Base-by-base conservation (phyloP, 2,329 filamentous ascomycete genomes). In the Colletotrichum tropicale region DNA sequence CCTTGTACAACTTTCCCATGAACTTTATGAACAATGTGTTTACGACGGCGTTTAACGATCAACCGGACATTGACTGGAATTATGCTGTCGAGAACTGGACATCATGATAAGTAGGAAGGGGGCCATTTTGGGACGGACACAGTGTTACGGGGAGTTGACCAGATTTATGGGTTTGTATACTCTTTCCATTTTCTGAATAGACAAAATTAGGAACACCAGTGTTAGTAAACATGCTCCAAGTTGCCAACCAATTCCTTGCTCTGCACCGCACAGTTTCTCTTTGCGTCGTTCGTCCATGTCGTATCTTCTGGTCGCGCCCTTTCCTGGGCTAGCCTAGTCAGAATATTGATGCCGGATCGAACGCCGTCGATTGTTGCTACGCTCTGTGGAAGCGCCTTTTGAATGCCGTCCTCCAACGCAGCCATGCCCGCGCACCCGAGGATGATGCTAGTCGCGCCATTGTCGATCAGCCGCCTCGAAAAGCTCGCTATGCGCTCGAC, bases 381-480 rank as follows among this genome's bases (percentile, higher is more conserved):
- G 2, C 12, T 24, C 8, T 16, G 52, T 4, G 74, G 74, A 2
- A 76, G 48, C n/a, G 43, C 26, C 16, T 26, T 18, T 12, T 28
- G 43, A 15, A 76, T 38, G 5, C 55, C 34, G 4, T 15, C n/a
- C 21, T 76, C 74, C 16, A 76, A 18, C 2, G 34, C 60, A 15
- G 74, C 34, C 74, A 76, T 76, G 10, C 74, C 74, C 8, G 74
- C 74, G 18, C 74, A 76, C 2, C 74, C 74, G 32, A 76, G 70
- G 10, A 76, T 55, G 21, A 76, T 66, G 58, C 64, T 66, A 2
- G 10, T 43, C 2, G 74, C 70, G 3, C 65, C 74, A 21, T n/a
- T n/a, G n/a, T 74, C 56, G 8, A 74, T 38, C 26, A 76, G 38
- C 6, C 26, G 26, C 24, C n/a, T 30, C 8, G 70, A 26, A 21